Base-by-base conservation (phyloP, 192 early-diverging fungal species). In the Coemansia sp. region DNA sequence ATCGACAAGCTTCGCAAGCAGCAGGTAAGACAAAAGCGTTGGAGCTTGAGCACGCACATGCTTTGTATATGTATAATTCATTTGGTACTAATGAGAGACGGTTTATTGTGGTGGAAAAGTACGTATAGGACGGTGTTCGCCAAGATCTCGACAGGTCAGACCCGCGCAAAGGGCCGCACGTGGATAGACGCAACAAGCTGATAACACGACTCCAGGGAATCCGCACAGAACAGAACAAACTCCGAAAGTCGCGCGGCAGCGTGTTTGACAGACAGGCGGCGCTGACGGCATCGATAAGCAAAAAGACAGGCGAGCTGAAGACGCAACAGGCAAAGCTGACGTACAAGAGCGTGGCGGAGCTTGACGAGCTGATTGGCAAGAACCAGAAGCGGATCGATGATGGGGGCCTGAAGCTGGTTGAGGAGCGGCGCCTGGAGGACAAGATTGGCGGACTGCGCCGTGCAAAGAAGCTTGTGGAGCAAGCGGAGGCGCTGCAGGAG, bases 261-360 rank as follows among this genome's bases (percentile, higher is more conserved):
- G 84, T 87, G 22, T 83, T 92, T 72, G 88, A 92, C 71, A 78
- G 86, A 62, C 72, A 91, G 58, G 91, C 84, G 55, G 61, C 78
- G 47, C 80, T 94, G 23, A 86, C 89, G 58, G 85, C 87, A 19
- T 85, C 84, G 34, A 82, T 94, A 65, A 84, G 86, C 75, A 93
- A 92, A 82, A 94, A 91, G 88, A 83, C 79, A 45, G 84, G 87
- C 7, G 92, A 92, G 23, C 76, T 86, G 53, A 91, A 91, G 84
- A 72, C 75, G 27, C 81, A 82, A 64, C 90, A 91, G 70, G 79
- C 88, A 68, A 93, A 89, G 82, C 74, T 88, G 45, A 86, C 85
- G 41, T 94, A 83, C 84, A 94, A 92, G 83, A 88, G 78, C 29
- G 79, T 84, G 23, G 91, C 82, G 22, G 94, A 95, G 30, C 87